These are phyloP conservation scores for Sanguinoderma infundibulare DNA, from an alignment of 1,284 basidiomycete genomes.

Conservation along the genomic window DNA sequence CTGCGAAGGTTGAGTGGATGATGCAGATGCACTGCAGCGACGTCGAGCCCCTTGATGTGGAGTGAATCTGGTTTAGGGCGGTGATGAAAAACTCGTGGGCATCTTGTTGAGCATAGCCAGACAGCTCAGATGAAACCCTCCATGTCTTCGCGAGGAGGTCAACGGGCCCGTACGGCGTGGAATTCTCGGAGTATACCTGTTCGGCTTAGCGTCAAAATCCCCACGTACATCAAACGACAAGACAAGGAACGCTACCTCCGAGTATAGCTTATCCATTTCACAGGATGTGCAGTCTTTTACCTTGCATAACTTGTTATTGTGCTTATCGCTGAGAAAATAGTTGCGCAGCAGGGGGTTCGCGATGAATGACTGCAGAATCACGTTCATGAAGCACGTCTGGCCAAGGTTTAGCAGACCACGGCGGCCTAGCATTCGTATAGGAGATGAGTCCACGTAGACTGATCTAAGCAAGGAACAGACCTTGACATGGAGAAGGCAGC, in stretches of 20 bases:
- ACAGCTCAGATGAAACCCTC: constrained; percentile 83
- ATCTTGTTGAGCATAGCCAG: constrained; percentile 94
- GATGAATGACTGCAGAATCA: constrained; percentile 90
- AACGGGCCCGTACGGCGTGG: constrained; percentile 81
- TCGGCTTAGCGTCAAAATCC: constrained; percentile 6
- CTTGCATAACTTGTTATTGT: constrained; percentile 74
- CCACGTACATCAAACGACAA: neutral
- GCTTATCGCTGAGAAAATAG: constrained; percentile 90
- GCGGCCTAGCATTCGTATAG: constrained; percentile 55
- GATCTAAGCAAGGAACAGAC: constrained; percentile 36
- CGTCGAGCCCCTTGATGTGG: constrained; percentile 73
- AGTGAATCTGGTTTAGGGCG: constrained; percentile 83
- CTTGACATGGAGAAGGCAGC: constrained; percentile 63
- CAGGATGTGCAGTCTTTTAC: constrained; percentile 87
- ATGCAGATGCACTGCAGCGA: constrained; percentile 88
- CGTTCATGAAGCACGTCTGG: constrained; percentile 95
- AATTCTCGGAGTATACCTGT: constrained; percentile 75
- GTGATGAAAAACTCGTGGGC: constrained; percentile 92
- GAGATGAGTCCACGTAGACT: neutral
- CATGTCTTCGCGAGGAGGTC: constrained; percentile 88
- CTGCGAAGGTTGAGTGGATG: constrained; percentile 90
- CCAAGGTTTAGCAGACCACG: constrained; percentile 91
- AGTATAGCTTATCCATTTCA: constrained; percentile 93
- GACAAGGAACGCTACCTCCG: constrained; percentile 59
- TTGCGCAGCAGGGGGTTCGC: constrained; percentile 92